Conservation (phyloP, 1,284 basidiomycete genomes). For the Trametes pubescens region DNA sequence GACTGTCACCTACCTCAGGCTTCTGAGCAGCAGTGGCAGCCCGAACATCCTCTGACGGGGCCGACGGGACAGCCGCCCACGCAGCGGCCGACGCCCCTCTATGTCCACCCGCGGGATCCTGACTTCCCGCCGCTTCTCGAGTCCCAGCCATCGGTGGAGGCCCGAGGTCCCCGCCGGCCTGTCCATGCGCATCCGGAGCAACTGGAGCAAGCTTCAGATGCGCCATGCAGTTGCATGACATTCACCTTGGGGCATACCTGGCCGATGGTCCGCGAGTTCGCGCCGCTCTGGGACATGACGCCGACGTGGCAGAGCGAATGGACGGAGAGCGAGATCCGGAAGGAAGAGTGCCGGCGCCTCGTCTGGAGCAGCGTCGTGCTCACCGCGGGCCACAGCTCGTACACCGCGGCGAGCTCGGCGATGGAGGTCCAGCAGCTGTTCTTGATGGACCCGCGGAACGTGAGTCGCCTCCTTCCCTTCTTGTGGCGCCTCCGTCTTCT, state of each 20-base stretch:
- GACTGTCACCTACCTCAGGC: background rate
- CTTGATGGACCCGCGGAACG: constrained; percentile 70
- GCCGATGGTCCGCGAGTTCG: constrained; percentile 57
- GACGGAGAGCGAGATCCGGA: constrained; percentile 68
- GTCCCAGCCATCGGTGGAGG: background rate
- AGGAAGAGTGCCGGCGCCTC: constrained; percentile 72
- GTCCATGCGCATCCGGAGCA: constrained; percentile 5
- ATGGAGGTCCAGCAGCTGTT: constrained; percentile 58
- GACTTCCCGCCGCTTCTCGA: background rate
- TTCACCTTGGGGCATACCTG: constrained; percentile 61
- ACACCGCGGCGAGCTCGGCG: constrained; percentile 55
- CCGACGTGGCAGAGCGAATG: constrained; percentile 68
- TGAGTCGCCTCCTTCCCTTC: constrained; percentile 43
- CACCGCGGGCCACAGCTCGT: constrained; percentile 68
- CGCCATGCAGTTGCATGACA: constrained; percentile 57
- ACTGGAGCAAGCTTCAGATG: background rate
- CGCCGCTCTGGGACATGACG: constrained; percentile 69
- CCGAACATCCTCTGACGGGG: background rate
- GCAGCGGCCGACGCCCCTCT: background rate
- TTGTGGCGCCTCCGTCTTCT: background rate
- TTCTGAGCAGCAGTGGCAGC: constrained; percentile 7
- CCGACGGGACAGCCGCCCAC: background rate
- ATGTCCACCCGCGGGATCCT: background rate
- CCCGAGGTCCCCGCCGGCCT: background rate
- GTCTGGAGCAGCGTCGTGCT: constrained; percentile 75